phyloP scores from a whole-genome alignment of 1,139 yeast genomes.

The Pichia sp. region DNA sequence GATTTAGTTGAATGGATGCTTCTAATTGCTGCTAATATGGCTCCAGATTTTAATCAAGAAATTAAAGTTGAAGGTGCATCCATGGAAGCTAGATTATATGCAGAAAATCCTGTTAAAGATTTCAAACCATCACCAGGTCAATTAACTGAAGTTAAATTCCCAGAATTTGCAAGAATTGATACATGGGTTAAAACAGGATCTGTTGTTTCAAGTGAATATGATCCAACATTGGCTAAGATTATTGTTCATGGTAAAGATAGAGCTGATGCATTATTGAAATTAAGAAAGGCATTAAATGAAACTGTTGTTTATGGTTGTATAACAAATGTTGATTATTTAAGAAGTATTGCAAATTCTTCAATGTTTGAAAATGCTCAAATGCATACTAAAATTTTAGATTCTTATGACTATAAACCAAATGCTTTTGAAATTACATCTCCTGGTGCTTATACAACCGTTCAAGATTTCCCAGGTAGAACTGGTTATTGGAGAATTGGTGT shows the following conservation, averaged over 20 bases:
- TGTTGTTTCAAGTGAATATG: conserved; percentile 86
- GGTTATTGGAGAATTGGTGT: conserved; percentile 92
- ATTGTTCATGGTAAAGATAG: conserved; percentile 91
- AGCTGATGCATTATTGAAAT: conserved; percentile 69
- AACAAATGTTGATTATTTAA: conserved; percentile 83
- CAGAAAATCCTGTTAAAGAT: conserved; percentile 93
- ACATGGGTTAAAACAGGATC: conserved; percentile 93
- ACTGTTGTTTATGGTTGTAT: conserved; percentile 85
- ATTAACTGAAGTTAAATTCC: conserved; percentile 77
- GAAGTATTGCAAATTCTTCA: conserved; percentile 74
- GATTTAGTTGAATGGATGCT: conserved; percentile 98
- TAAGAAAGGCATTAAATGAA: conserved; percentile 76
- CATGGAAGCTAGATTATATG: conserved; percentile 94
- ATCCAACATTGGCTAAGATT: conserved; percentile 93
- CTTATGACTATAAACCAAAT: conserved; percentile 71
- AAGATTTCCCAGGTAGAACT: conserved; percentile 91
- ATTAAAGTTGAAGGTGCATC: conserved; percentile 74
- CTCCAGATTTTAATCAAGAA: conserved; percentile 65
- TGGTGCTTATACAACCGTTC: conserved; percentile 93
- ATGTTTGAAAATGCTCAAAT: conserved; percentile 82
- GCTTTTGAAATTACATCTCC: conserved; percentile 82
- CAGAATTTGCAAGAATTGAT: conserved; percentile 86
- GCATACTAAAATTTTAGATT: conserved; percentile 80
- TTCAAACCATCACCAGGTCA: conserved; percentile 97
- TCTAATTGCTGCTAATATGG: conserved; percentile 78